Percentiles rank a stretch among this genome's conserved stretches.
phyloP scores from a whole-genome alignment of 805 yeast genomes.

The Starmera pachycereana region DNA sequence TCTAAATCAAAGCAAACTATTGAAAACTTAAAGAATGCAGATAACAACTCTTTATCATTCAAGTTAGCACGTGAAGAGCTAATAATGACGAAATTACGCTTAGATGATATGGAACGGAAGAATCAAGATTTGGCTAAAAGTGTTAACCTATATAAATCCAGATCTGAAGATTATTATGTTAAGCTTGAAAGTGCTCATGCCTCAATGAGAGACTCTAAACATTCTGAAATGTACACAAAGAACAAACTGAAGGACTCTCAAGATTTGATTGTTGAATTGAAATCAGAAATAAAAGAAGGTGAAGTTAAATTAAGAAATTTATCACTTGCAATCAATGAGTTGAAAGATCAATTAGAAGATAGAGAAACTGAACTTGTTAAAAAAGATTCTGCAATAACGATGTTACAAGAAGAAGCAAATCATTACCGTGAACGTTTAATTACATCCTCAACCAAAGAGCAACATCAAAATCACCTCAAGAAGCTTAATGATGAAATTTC shows the following conservation, averaged over 20 bases:
- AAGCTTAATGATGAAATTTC: constrained; percentile 43
- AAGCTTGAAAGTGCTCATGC: constrained; percentile 75
- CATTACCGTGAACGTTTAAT: constrained; percentile 39
- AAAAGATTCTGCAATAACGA: constrained; percentile 34
- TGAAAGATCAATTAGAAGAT: constrained; percentile 48
- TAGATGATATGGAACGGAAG: constrained; percentile 47
- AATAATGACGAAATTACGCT: constrained; percentile 39
- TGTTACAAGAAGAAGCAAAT: constrained; percentile 45
- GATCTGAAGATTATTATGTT: constrained; percentile 65
- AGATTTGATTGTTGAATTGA: constrained; percentile 33
- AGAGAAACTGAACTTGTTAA: constrained; percentile 45
- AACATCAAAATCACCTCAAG: constrained; percentile 40
- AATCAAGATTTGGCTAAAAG: constrained; percentile 44
- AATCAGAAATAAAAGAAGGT: constrained; percentile 42
- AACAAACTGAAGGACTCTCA: constrained; percentile 45
- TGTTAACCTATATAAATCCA: constrained; percentile 50
- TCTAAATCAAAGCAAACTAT: constrained; percentile 25
- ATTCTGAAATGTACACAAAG: constrained; percentile 46
- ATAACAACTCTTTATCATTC: constrained; percentile 10
- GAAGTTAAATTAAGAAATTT: constrained; percentile 45
- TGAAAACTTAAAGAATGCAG: constrained; percentile 5
- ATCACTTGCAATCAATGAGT: constrained; percentile 36
- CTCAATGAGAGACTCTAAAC: constrained; percentile 50
- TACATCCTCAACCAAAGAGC: constrained; percentile 30
- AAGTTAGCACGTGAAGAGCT: constrained; percentile 26